These are phyloP conservation scores for Cyphellophora attinorum DNA, from an alignment of 2,329 filamentous ascomycete genomes.

Conservation along the genomic window DNA sequence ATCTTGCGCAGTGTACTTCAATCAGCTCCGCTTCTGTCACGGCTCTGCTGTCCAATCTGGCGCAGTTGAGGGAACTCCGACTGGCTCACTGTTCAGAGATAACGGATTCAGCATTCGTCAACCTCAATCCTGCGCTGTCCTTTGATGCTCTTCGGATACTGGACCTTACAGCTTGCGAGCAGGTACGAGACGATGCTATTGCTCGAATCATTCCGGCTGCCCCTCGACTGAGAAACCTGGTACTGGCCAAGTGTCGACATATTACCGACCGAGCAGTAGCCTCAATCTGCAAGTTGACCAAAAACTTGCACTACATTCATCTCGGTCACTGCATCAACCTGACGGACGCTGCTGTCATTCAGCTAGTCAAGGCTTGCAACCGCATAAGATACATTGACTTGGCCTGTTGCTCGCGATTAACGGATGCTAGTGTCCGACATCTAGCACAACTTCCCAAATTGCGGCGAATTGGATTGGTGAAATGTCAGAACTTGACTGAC, in stretches of 20 bases:
- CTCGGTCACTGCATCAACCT: constrained; percentile 87
- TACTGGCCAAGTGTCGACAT: constrained; percentile 86
- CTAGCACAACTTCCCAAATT: constrained; percentile 83
- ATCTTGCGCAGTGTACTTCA: constrained; percentile 74
- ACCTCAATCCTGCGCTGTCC: constrained; percentile 55
- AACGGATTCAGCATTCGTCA: constrained; percentile 78
- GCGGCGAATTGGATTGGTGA: constrained; percentile 88
- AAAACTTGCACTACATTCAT: constrained; percentile 95
- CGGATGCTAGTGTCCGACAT: constrained; percentile 74
- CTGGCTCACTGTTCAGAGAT: constrained; percentile 78
- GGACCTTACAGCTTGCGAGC: constrained; percentile 79
- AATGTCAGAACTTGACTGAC: constrained; percentile 85
- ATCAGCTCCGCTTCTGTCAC: constrained; percentile 80
- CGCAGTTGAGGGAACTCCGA: constrained; percentile 79
- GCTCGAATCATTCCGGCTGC: constrained; percentile 79
- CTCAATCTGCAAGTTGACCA: constrained; percentile 79
- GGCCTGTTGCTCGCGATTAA: constrained; percentile 85
- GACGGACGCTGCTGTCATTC: constrained; percentile 78
- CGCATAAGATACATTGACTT: constrained; percentile 95
- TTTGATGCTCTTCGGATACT: constrained; percentile 89
- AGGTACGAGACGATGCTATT: constrained; percentile 76
- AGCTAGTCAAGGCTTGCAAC: constrained; percentile 76
- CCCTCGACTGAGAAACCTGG: constrained; percentile 80
- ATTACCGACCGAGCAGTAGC: constrained; percentile 83
- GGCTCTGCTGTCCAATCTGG: constrained; percentile 65